phyloP scores from a whole-genome alignment of 2,329 filamentous ascomycete species.

The Penicillium janthinellum region DNA sequence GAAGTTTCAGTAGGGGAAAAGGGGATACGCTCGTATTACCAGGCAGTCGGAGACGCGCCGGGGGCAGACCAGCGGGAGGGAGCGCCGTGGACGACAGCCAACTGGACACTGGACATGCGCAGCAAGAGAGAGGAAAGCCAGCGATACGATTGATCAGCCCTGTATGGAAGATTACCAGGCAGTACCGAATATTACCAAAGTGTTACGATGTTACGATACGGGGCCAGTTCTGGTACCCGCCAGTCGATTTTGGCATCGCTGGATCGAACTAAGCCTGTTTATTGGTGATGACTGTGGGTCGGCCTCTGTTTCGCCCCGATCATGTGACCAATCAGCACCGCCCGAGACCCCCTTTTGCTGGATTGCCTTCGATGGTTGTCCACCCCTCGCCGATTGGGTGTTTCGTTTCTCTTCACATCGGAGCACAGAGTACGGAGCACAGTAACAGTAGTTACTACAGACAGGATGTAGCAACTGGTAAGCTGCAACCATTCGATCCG shows the following conservation, averaged over 20 bases:
- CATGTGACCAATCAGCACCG: neutral
- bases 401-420: neutral
- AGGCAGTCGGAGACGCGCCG: constrained; percentile 1
- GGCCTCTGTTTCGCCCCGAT: neutral
- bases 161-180: neutral
- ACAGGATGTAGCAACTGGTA: no score
- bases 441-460: no score
- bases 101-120: neutral
- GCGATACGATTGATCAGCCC: neutral
- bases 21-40: constrained; percentile 25
- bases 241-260: constrained; percentile 8
- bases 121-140: neutral
- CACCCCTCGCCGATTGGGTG: constrained; percentile 1
- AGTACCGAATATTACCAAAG: neutral
- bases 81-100: no score
- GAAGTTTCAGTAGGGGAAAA: constrained; percentile 30
- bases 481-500: no score
- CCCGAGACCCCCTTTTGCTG: neutral
- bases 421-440: no score
- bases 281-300: neutral
- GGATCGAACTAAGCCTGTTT: neutral
- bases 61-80: neutral
- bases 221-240: neutral
- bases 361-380: neutral
- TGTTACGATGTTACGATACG: neutral